A percentile compares a stretch with the other conserved stretches of the same genome.
phyloP scores from a whole-genome alignment of 345 rosid genomes.

The Trapa bicornis region DNA sequence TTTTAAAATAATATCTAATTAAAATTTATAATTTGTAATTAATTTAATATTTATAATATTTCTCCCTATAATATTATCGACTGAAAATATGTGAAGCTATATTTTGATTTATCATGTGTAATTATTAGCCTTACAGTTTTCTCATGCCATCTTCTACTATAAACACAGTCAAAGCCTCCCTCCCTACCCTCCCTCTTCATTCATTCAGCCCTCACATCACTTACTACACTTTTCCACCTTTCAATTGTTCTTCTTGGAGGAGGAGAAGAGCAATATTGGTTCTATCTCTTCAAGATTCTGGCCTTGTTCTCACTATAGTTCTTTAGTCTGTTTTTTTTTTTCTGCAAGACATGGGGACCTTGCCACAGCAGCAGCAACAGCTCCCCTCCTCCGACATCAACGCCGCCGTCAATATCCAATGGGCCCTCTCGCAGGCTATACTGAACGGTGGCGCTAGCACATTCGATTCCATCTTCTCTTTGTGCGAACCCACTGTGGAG shows the following conservation, averaged over 20 bases:
- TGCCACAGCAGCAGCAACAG: conserved; percentile 25
- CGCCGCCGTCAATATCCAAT: conserved; percentile 23
- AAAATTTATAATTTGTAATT: no score
- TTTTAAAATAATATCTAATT: no score
- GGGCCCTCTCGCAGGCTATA: conserved; percentile 61
- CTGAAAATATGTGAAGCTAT: no score
- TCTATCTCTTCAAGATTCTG: not conserved
- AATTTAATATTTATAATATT: no score
- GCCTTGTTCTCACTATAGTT: not conserved
- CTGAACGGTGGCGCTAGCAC: conserved; percentile 66
- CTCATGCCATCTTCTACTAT: not conserved
- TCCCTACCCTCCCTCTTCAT: not conserved
- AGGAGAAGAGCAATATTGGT: not conserved
- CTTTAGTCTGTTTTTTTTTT: not conserved
- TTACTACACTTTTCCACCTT: not conserved
- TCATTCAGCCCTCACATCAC: not conserved
- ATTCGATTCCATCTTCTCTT: conserved; percentile 73
- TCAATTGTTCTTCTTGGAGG: not conserved
- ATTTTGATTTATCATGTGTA: no score
- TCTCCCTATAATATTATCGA: no score
- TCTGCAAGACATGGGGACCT: conserved; percentile 12
- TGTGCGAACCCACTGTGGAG: conserved; percentile 18
- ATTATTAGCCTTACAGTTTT: no score
- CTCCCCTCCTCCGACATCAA: conserved; percentile 9
- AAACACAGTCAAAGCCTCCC: not conserved